phyloP scores from a whole-genome alignment of 78 protist species.

The Emiliania huxleyi region DNA sequence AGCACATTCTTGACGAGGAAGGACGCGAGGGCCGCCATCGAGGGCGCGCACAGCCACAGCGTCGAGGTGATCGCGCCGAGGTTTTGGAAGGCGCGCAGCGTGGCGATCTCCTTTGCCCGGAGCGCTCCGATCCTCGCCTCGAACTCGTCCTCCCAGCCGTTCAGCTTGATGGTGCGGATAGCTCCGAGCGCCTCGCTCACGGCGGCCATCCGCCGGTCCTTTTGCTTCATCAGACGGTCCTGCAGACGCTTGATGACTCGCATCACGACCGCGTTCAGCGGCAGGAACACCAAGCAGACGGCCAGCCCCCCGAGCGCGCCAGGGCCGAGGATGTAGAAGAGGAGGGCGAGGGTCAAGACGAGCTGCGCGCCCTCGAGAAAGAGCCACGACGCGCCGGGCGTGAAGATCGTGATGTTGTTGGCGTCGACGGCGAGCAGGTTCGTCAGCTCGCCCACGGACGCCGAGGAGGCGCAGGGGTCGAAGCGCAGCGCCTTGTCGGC shows the following conservation, averaged over 20 bases:
- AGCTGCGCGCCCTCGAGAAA: background rate
- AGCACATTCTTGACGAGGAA: background rate
- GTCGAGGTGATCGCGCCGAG: background rate
- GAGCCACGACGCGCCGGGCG: background rate
- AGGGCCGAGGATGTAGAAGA: background rate
- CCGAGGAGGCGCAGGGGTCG: background rate
- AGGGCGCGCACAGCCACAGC: background rate
- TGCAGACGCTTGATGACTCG: background rate
- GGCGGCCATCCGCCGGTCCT: background rate
- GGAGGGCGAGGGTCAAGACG: background rate
- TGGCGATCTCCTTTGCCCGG: background rate
- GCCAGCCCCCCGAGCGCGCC: background rate
- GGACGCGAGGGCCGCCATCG: background rate
- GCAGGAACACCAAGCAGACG: background rate
- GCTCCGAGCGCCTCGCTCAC: slow-evolving; percentile 56
- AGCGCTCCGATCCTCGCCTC: background rate
- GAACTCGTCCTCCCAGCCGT: slow-evolving; percentile 1
- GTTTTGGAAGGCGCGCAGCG: background rate
- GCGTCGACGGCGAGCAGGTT: background rate
- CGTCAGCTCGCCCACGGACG: background rate
- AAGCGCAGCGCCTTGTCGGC: background rate
- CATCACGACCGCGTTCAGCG: background rate
- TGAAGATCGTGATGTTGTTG: background rate
- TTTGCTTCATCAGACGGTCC: background rate
- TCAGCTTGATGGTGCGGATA: slow-evolving; percentile 50